A percentile compares a stretch with the other conserved stretches of the same genome.
phyloP scores from a whole-genome alignment of 140 eudicot species.

The Bidens hawaiensis region DNA sequence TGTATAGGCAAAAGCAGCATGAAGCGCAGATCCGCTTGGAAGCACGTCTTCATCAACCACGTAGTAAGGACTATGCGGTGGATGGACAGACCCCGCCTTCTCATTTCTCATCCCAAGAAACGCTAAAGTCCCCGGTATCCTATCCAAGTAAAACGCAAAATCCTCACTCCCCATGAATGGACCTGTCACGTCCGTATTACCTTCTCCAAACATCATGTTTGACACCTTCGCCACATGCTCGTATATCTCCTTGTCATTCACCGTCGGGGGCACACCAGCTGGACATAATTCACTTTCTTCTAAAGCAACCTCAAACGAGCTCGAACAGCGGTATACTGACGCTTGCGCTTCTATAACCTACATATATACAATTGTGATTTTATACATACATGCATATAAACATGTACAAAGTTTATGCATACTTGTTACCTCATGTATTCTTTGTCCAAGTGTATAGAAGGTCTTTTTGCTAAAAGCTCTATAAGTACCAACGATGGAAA shows the following conservation, averaged over 20 bases:
- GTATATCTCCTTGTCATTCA: slow-evolving; percentile 51
- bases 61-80: slow-evolving; percentile 62
- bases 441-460: slow-evolving; percentile 41
- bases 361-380: no score
- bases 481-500: slow-evolving; percentile 55
- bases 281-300: slow-evolving; percentile 38
- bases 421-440: slow-evolving; percentile 57
- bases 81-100: slow-evolving; percentile 31
- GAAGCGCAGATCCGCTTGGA: slow-evolving; percentile 69
- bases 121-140: slow-evolving; percentile 44
- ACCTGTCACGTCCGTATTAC: slow-evolving; percentile 19
- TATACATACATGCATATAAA: no score
- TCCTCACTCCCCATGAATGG: slow-evolving; percentile 68
- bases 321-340: slow-evolving; percentile 48
- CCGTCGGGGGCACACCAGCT: slow-evolving; percentile 45
- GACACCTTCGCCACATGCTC: slow-evolving; percentile 40
- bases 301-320: slow-evolving; percentile 35
- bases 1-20: slow-evolving; percentile 62
- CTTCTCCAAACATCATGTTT: slow-evolving; percentile 41
- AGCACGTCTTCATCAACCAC: slow-evolving; percentile 61
- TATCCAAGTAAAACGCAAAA: slow-evolving; percentile 57
- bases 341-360: slow-evolving; percentile 60
- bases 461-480: slow-evolving; percentile 57
- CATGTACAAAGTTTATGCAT: not conserved
- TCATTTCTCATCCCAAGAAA: slow-evolving; percentile 53